Evolutionary conservation across 2,329 filamentous ascomycete species (phyloP).

Genomic region (Phoma sp.): DNA sequence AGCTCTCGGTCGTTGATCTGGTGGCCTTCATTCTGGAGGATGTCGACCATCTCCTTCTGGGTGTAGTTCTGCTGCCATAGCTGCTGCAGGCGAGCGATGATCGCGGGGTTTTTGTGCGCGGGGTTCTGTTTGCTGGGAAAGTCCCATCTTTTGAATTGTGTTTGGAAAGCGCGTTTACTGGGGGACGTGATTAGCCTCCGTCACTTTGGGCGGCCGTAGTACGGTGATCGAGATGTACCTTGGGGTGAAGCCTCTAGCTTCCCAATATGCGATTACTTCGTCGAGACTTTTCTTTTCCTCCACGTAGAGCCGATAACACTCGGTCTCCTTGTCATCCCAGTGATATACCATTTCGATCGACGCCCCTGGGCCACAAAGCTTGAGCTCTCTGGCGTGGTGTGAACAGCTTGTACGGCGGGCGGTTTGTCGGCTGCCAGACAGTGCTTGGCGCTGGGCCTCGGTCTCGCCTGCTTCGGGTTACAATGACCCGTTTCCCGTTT

Average conservation of each 20-base stretch:
- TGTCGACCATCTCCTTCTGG: slow-evolving; percentile 75
- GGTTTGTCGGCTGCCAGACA: slow-evolving; percentile 16
- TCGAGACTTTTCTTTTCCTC: slow-evolving; percentile 74
- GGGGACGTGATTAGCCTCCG: slow-evolving; percentile 5
- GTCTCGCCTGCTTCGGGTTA: slow-evolving; percentile 21
- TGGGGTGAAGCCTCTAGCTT: slow-evolving; percentile 69
- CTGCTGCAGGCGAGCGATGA: slow-evolving; percentile 73
- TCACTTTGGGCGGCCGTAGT: slow-evolving; percentile 14
- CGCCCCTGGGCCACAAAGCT: neutral
- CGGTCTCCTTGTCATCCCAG: slow-evolving; percentile 70
- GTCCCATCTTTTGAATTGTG: slow-evolving; percentile 77
- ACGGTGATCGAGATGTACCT: slow-evolving; percentile 59
- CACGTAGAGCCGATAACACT: slow-evolving; percentile 76
- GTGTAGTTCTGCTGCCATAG: slow-evolving; percentile 77
- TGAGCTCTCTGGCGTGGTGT: slow-evolving; percentile 19
- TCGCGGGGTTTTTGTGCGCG: slow-evolving; percentile 70
- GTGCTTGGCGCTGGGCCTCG: slow-evolving; percentile 7
- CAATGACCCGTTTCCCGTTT: slow-evolving; percentile 4
- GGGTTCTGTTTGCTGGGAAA: slow-evolving; percentile 78
- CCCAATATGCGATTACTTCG: slow-evolving; percentile 74
- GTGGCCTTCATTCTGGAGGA: slow-evolving; percentile 74
- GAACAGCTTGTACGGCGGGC: slow-evolving; percentile 22
- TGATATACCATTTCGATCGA: slow-evolving; percentile 56
- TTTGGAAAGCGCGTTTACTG: slow-evolving; percentile 78
- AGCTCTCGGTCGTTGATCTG: slow-evolving; percentile 74